phyloP scores from a whole-genome alignment of 2,329 filamentous ascomycete genomes.

The Falciphora oryzae region DNA sequence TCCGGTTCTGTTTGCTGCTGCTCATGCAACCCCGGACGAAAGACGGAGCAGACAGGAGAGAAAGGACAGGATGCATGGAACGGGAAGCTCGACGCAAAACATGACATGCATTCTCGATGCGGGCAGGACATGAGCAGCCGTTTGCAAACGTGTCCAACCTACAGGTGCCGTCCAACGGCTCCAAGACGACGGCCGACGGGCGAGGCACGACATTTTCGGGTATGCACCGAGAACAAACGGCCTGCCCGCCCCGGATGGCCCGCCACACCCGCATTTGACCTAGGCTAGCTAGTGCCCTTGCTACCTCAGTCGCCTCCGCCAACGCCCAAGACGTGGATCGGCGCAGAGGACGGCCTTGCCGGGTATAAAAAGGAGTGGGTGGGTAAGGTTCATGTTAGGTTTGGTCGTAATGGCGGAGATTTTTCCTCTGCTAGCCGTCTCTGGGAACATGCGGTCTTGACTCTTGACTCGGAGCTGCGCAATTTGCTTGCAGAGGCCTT shows the following conservation, averaged over 20 bases:
- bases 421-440: background rate
- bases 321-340: background rate
- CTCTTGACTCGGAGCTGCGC: background rate
- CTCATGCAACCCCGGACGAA: background rate
- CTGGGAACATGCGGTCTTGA: background rate
- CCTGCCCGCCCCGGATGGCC: background rate
- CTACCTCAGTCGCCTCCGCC: background rate
- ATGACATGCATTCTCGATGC: background rate
- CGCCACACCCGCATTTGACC: background rate
- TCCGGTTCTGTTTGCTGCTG: background rate
- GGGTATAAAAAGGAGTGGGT: background rate
- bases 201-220: background rate
- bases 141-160: background rate
- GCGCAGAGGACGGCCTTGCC: too few relatives aligned
- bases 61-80: background rate
- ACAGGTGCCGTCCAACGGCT: background rate
- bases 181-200: background rate
- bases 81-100: background rate
- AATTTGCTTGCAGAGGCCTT: background rate
- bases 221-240: background rate
- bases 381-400: background rate
- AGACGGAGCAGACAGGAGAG: background rate
- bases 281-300: too few relatives aligned
- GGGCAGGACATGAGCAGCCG: background rate
- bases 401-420: background rate